Evolutionary conservation across 192 early-diverging fungal genomes (phyloP), one percentile per base, ranked within the genome.

Genomic region (Dimargaris cristalligena): DNA sequence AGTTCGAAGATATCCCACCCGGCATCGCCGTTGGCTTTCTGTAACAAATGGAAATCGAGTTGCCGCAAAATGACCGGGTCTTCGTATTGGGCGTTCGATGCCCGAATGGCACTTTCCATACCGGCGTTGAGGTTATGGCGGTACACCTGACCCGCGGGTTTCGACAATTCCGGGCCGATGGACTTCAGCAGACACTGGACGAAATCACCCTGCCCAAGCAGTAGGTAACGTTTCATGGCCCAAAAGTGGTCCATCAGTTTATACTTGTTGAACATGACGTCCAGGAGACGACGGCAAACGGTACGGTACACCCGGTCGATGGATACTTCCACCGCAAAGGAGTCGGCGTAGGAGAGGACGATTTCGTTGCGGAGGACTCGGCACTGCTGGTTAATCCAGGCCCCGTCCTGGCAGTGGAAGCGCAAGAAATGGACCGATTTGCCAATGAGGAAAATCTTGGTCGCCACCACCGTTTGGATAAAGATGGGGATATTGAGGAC

Each of bases 1-100:
- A 99, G 71, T n/a, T 78, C 77, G 65, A 99, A 94, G 0, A 92
- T 81, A 62, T 97, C 91, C 95, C 93, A 99, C 0, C 89, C 88
- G 38, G 70, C 60, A 70, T 78, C 55, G n/a, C 60, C 62, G 32
- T 44, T 25, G 22, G 67, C 60, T 33, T 70, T 50, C 6, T 56
- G 84, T 11, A 88, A 60, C 22, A 91, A 52, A 4, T 86, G 67
- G 44, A 90, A 87, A 74, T 93, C 91, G 25, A 93, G 77, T 26
- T 85, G 67, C 22, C 78, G 74, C 4, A 91, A 61, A 52, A 89
- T 79, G 32, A 86, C 88, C 2, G 80, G 74, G 66, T 81, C 72
- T 35, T 94, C 91, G 55, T 82, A 81, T 62, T 92, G 90, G 9
- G 86, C 88, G 67, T 92, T 95, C 0, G 93, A 92, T 11, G 87